Evolutionary conservation across 371 early-diverging fungal species (phyloP), one percentile per base, ranked within the genome.

Genomic region (Syncephalastrum racemosum): DNA sequence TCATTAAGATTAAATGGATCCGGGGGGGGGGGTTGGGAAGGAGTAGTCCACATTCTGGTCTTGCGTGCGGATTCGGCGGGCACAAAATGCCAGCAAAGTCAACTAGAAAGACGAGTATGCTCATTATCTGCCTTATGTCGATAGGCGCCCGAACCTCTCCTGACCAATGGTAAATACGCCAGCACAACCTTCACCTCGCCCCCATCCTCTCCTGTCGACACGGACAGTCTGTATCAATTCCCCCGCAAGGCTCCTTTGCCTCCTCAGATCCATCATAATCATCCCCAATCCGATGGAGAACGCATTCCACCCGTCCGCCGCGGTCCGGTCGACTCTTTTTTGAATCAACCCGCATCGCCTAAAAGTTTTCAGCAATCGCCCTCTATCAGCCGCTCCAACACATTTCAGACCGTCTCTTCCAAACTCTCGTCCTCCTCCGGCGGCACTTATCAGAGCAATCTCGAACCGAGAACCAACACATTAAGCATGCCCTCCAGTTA

Each of bases 221-320:
- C 59, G 3, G 64, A 64, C 16, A 54, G 59, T 39, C 49, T 73
- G 46, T 77, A 73, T 47, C 69, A 77, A 43, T 73, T 65, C 50
- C 77, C 77, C 36, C 63, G 77, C 46, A 77, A 73, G 48, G 77
- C 77, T 36, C 77, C 77, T 47, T 42, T 67, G 51, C 77, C 77
- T 47, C 77, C 77, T 25, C 58, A 50, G 52, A 52, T 22, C 23
- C 45, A 19, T 58, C 51, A 27, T 4, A 22, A 43, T 3, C 20
- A 27, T n/a, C 20, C 20, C 50, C 42, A 41, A 36, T 24, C 23
- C 51, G 46, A 41, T 41, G 46, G 14, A 31, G 36, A 31, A 8
- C 36, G 36, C 36, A 31, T 12, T 31, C 36, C 36, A 31, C 36
- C 36, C 49, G 43, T 22, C 22, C 27, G 42, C 31, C 52, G 36